Conservation (phyloP, 768 basidiomycete genomes). For the Leccinum pellstonianum region DNA sequence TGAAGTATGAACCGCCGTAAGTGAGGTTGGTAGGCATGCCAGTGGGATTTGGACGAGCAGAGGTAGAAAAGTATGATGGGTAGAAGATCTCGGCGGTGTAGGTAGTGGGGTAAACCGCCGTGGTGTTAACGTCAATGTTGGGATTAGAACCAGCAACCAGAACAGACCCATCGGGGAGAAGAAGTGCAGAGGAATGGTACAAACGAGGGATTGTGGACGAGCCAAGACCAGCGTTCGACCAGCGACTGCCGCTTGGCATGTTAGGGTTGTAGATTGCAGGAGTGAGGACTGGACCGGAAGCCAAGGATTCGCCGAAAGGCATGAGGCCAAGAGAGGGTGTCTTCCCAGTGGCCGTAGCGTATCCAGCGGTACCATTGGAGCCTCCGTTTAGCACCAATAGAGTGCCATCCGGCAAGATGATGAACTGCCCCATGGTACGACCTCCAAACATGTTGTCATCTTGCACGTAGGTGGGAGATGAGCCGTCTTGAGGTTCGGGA, state of each 20-base stretch:
- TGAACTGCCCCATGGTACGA: constrained; percentile 92
- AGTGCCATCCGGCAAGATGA: constrained; percentile 76
- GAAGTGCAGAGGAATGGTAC: constrained; percentile 89
- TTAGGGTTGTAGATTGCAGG: constrained; percentile 85
- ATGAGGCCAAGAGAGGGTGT: constrained; percentile 47
- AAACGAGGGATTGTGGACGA: constrained; percentile 73
- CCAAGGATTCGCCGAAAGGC: constrained; percentile 74
- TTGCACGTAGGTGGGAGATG: constrained; percentile 55
- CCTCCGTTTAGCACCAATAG: constrained; percentile 82
- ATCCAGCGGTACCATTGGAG: constrained; percentile 86
- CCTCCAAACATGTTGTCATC: constrained; percentile 77
- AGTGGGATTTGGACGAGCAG: constrained; percentile 63
- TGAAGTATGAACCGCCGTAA: constrained; percentile 84
- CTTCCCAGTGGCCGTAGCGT: constrained; percentile 55
- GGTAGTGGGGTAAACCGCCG: constrained; percentile 68
- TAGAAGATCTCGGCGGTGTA: constrained; percentile 89
- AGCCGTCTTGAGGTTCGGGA: constrained; percentile 77
- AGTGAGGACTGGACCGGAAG: constrained; percentile 72
- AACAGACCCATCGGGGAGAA: constrained; percentile 85
- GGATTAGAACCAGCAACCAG: constrained; percentile 93
- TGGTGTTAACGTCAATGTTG: constrained; percentile 77
- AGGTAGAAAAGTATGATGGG: constrained; percentile 80
- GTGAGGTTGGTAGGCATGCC: constrained; percentile 72
- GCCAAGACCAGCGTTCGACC: constrained; percentile 66
- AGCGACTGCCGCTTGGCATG: constrained; percentile 66